Base-by-base conservation (phyloP, 805 yeast species). In the Saccharomyces kudriavzevii region DNA sequence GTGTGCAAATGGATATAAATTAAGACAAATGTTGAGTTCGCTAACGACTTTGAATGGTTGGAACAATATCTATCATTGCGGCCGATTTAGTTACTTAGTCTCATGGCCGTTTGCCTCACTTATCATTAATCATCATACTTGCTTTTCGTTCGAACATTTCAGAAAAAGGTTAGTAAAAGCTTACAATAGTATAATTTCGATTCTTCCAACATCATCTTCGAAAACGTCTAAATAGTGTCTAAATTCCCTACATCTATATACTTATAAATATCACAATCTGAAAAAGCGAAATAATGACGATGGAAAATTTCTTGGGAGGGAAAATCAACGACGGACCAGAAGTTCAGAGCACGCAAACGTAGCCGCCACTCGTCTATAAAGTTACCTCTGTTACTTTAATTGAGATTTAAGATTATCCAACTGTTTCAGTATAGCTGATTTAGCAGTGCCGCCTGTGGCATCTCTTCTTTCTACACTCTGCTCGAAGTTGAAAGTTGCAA, bases 401-500 rank as follows among this genome's bases (percentile, higher is more conserved):
- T 70, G 71, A 4, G 63, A 55, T 60, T 67, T 59, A 50, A 75
- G 59, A 46, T 61, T 65, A 2, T 57, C 49, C 54, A 92, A 74
- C 71, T 94, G 99, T 64, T 82, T 79, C 49, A 82, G 66, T n/a
- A 94, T 88, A 14, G 99, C 97, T 35, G 82, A 71, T 71, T 84
- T 89, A 14, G 98, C 97, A 30, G 99, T 91, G 60, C 99, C 99
- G 57, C 99, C 99, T 53, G 84, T 90, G 22, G 98, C 96, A 50
- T 85, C 82, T 75, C 99, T 88, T 79, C 96, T 87, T 76, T 94
- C 99, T 25, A 94, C 98, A 67, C 96, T 87, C 56, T 79, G 83
- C 68, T 94, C 98, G 69, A 92, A 94, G 73, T 92, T 79, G 67
- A 94, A 94, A n/a, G 88, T 89, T 47, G 83, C 85, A 56, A 73